phyloP scores from a whole-genome alignment of 257 asterid species.

The Paraleonurus japonicus region DNA sequence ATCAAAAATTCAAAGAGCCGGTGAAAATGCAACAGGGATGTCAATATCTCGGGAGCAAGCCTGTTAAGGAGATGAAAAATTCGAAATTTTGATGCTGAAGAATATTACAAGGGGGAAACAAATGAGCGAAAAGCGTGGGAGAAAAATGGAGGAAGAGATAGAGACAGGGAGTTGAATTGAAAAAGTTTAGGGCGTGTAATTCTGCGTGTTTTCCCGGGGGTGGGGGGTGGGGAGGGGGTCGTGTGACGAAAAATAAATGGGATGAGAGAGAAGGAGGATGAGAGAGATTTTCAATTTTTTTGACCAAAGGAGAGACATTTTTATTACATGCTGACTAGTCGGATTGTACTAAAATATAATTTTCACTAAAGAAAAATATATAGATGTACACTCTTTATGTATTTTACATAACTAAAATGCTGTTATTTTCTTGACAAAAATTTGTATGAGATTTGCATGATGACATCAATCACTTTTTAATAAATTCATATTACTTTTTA shows the following conservation, averaged over 20 bases:
- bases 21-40: conserved; percentile 6
- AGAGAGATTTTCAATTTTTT: too few relatives aligned
- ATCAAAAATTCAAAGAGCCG: conserved; percentile 10
- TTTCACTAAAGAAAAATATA: too few relatives aligned
- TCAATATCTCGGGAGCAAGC: neutral
- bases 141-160: neutral
- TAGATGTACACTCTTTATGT: too few relatives aligned
- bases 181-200: conserved; percentile 13
- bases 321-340: neutral
- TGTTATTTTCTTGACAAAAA: too few relatives aligned
- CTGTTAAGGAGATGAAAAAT: conserved; percentile 3
- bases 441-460: too few relatives aligned
- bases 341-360: neutral
- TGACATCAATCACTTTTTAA: too few relatives aligned
- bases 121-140: conserved; percentile 27
- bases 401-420: too few relatives aligned
- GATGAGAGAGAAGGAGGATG: neutral
- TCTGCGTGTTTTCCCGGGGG: neutral
- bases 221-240: neutral
- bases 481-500: too few relatives aligned
- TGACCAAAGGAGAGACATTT: neutral
- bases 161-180: conserved; percentile 15
- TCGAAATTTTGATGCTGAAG: conserved; percentile 16
- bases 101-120: conserved; percentile 1
- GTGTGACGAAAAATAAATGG: neutral